Conservation (phyloP, 192 early-diverging fungal genomes). For the Irineochytrium annulatum region DNA sequence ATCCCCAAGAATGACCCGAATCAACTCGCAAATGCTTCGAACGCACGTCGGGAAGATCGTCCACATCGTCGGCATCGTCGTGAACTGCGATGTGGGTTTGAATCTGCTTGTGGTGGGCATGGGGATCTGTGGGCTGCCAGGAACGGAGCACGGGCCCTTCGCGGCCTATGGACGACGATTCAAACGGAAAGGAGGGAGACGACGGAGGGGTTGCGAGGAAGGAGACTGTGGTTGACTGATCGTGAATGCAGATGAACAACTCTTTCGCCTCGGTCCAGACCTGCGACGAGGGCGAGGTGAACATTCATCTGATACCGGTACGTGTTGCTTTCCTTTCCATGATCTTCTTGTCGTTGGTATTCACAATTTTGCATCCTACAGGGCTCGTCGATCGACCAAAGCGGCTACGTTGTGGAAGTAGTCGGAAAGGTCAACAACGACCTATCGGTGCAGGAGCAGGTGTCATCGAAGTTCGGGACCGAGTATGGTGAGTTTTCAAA, state of each 20-base stretch:
- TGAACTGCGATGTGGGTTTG: neutral
- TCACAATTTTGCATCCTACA: no score
- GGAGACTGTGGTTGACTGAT: no score
- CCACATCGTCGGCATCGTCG: neutral
- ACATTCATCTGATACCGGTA: neutral
- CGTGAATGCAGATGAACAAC: neutral
- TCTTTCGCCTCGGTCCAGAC: neutral
- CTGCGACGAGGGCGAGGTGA: neutral
- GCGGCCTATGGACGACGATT: no score
- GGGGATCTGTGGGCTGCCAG: no score
- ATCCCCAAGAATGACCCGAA: neutral
- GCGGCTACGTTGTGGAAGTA: neutral
- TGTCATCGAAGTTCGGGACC: neutral
- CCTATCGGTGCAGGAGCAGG: neutral
- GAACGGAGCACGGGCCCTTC: no score
- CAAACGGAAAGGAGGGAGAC: no score
- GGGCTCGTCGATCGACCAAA: neutral
- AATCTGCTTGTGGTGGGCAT: neutral
- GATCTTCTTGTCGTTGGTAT: no score
- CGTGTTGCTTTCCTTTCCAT: neutral
- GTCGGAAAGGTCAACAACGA: neutral
- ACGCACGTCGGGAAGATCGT: neutral
- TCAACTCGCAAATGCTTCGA: conserved; percentile 1
- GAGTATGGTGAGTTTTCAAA: conserved; percentile 1
- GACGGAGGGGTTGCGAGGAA: no score